Base-by-base conservation (phyloP, 768 basidiomycete species). In the Suillus weaverae region DNA sequence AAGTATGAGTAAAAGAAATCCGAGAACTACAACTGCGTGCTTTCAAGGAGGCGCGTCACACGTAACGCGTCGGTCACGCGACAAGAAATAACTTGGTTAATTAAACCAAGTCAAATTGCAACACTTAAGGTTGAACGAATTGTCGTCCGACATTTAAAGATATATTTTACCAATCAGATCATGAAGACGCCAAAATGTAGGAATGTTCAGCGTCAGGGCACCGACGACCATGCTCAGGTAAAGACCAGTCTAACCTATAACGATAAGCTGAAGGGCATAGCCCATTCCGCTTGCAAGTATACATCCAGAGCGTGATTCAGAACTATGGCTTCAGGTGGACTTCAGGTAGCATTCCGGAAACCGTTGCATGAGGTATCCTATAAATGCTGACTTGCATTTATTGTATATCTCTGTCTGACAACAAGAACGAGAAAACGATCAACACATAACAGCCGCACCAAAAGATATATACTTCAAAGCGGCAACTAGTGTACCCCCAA, bases 21-120 rank as follows among this genome's bases (percentile, higher is more conserved):
- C 41, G 44, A 38, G 60, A 54, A 54, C 4, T 20, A 5, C 9
- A 65, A 53, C 43, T 50, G 65, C 53, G 73, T 67, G 71, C 75
- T 73, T 60, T 62, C 4, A n/a, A 44, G 50, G 43, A 70, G 53
- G 62, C 61, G 36, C 26, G 72, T 77, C 67, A 76, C 74, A 67
- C 44, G 67, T 70, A 62, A 76, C 69, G 62, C 61, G 60, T 55
- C 3, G 20, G 67, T 77, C 72, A 77, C 76, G 65, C 1, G 64
- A 64, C 63, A 22, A 4, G 32, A 33, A 33, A 54, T 26, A 26
- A 26, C 26, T 35, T n/a, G 20, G 51, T 50, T 22, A 10, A n/a
- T n/a, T n/a, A n/a, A n/a, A n/a, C 46, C 26, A 48, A 48, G 41
- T 41, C 41, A n/a, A n/a, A n/a, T n/a, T n/a, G n/a, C 20, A 43